Conservation (phyloP, 2,329 filamentous ascomycete genomes). For the Xylariaceae sp. region DNA sequence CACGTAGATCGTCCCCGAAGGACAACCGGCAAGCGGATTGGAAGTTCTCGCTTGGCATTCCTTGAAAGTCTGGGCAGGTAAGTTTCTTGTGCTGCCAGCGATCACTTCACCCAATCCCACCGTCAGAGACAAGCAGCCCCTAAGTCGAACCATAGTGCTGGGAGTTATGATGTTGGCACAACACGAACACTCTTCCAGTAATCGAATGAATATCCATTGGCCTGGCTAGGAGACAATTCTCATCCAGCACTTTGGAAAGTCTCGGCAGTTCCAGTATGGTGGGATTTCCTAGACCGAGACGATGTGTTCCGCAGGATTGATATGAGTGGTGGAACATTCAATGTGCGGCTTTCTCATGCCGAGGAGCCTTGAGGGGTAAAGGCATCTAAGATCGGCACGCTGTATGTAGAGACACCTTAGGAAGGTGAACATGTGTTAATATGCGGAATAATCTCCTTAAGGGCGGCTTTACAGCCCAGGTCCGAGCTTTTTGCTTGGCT, state of each 20-base stretch:
- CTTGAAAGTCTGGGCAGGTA: slow-evolving; percentile 29
- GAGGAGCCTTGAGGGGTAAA: not conserved
- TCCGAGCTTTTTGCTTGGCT: no score
- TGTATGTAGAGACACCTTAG: slow-evolving; percentile 2
- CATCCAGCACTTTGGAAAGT: not conserved
- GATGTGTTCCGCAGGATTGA: not conserved
- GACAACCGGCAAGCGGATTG: slow-evolving; percentile 36
- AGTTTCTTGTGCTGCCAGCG: not conserved
- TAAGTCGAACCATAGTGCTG: slow-evolving; percentile 9
- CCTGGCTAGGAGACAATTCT: not conserved
- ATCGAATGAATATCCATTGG: not conserved
- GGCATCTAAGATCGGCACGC: not conserved
- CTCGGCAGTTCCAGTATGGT: not conserved
- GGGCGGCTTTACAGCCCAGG: no score
- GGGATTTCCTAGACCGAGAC: not conserved
- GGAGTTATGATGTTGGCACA: not conserved
- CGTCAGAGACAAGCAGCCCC: slow-evolving; percentile 4
- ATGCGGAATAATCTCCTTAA: no score
- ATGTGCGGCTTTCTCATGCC: not conserved
- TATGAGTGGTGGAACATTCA: slow-evolving; percentile 20
- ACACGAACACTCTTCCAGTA: not conserved
- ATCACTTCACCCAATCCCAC: slow-evolving; percentile 1
- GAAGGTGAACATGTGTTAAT: not conserved
- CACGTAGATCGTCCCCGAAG: slow-evolving; percentile 39
- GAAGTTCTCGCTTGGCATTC: slow-evolving; percentile 33